Evolutionary conservation across 805 yeast genomes (phyloP), one percentile per base, ranked within the genome.

Genomic region (Cyberlindnera meyerae): DNA sequence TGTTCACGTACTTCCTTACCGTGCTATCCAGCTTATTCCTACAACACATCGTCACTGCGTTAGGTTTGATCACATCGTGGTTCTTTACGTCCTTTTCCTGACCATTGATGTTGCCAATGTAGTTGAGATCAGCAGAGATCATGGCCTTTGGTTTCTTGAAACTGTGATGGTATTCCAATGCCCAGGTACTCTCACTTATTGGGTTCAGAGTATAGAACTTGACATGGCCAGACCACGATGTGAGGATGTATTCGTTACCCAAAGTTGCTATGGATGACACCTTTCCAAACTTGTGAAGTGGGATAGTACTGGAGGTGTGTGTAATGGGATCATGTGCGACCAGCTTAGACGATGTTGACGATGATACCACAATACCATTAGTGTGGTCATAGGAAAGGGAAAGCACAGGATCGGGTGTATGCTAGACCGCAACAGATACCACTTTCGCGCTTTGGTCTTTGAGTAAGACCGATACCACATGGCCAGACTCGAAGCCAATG

Each of bases 401-500:
- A 0, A 77, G 54, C 2, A 78, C 61, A 1, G 86, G 84, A 52
- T 72, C 71, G 0, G 85, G 85, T 8, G 48, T 53, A 43, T 74
- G 79, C 4, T 53, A 46, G 25, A 47, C 41, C 8, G 41, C 24
- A 24, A 52, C 47, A 1, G 47, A 27, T 11, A 39, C n/a, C 1
- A 54, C 12, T 39, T n/a, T n/a, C n/a, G n/a, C n/a, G n/a, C n/a
- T n/a, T n/a, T n/a, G n/a, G n/a, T n/a, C n/a, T n/a, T 49, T 27
- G 4, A 71, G 21, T 11, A 45, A 34, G 20, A 52, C 61, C 1
- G 59, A 48, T 1, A 61, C 58, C 6, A 76, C 66, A 47, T 74
- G 78, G 0, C 95, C 95, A 13, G 83, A 78, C 54, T 85, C 95
- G 51, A 72, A 85, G 1, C 94, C 95, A 6, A 80, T 63, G 13